These are phyloP conservation scores for Parascedosporium putredinis DNA, from an alignment of 2,329 filamentous ascomycete species.

Conservation along the genomic window DNA sequence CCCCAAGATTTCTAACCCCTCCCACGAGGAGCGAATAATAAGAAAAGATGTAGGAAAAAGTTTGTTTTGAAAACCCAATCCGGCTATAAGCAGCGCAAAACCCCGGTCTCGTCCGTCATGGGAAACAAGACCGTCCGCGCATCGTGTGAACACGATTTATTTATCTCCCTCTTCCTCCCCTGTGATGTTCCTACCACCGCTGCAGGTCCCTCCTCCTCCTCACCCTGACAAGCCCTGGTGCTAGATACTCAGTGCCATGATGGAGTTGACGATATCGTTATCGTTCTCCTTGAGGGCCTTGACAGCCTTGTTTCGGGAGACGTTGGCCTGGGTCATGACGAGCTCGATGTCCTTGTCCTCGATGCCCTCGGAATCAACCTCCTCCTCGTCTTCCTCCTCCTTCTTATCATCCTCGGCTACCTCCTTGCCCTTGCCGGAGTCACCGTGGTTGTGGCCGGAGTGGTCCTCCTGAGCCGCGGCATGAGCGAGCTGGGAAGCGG, in stretches of 20 bases:
- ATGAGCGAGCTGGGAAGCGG: constrained; percentile 86
- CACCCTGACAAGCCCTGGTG: neutral
- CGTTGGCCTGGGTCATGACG: constrained; percentile 94
- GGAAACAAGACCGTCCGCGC: no score
- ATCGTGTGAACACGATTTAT: neutral
- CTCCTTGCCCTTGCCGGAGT: constrained; percentile 53
- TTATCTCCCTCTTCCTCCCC: neutral
- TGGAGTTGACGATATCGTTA: constrained; percentile 99
- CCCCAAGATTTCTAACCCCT: neutral
- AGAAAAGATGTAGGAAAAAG: neutral
- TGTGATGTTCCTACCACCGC: no score
- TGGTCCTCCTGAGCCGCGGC: constrained; percentile 54
- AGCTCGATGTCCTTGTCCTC: constrained; percentile 99
- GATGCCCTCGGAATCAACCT: constrained; percentile 86
- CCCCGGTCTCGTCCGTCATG: neutral
- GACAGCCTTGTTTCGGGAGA: constrained; percentile 96
- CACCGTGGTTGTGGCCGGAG: constrained; percentile 61
- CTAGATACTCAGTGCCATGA: constrained; percentile 92
- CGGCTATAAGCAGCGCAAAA: neutral
- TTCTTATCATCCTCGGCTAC: constrained; percentile 60
- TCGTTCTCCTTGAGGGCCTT: constrained; percentile 99
- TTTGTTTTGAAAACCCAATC: neutral
- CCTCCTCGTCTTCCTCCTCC: constrained; percentile 88
- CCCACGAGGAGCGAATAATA: neutral
- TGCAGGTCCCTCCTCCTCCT: neutral